Percentiles rank a stretch among this genome's conserved stretches.
These are phyloP conservation scores for Rubia yunnanensis DNA, from an alignment of 257 asterid species.

Conservation along the genomic window DNA sequence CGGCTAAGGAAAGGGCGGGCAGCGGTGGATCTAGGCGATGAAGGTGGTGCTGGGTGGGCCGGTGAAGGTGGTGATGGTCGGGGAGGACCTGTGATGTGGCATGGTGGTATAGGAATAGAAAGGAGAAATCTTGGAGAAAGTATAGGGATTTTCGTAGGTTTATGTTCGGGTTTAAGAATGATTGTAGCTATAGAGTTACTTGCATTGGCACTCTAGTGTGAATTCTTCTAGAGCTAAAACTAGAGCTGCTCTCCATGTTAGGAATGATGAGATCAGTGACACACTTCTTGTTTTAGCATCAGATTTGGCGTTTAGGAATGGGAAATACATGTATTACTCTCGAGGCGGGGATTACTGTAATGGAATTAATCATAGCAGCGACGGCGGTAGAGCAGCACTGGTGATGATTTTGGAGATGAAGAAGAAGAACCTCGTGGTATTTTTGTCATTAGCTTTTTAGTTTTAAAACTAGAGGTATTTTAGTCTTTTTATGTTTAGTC, in stretches of 20 bases:
- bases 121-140: slow-evolving; percentile 90
- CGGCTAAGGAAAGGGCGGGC: too few relatives aligned
- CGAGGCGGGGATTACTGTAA: slow-evolving; percentile 96
- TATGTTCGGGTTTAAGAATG: slow-evolving; percentile 55
- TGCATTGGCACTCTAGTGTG: slow-evolving; percentile 82
- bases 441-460: too few relatives aligned
- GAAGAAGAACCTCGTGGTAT: too few relatives aligned
- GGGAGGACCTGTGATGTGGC: slow-evolving; percentile 98
- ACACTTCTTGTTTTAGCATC: slow-evolving; percentile 66
- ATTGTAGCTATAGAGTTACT: slow-evolving; percentile 58
- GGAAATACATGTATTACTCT: slow-evolving; percentile 81
- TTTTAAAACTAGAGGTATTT: too few relatives aligned
- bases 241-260: slow-evolving; percentile 25
- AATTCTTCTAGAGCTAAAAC: slow-evolving; percentile 42
- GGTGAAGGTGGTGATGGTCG: too few relatives aligned
- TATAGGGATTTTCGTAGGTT: slow-evolving; percentile 93
- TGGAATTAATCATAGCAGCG: slow-evolving; percentile 98
- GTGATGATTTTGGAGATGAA: too few relatives aligned
- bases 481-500: too few relatives aligned
- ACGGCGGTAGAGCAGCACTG: too few relatives aligned
- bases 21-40: too few relatives aligned
- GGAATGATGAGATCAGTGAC: slow-evolving; percentile 82
- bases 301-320: slow-evolving; percentile 60
- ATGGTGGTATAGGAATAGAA: slow-evolving; percentile 86
- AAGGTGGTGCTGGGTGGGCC: too few relatives aligned